These are phyloP conservation scores for Sisymbrium altissimum DNA, from an alignment of 345 rosid genomes.

Conservation along the genomic window DNA sequence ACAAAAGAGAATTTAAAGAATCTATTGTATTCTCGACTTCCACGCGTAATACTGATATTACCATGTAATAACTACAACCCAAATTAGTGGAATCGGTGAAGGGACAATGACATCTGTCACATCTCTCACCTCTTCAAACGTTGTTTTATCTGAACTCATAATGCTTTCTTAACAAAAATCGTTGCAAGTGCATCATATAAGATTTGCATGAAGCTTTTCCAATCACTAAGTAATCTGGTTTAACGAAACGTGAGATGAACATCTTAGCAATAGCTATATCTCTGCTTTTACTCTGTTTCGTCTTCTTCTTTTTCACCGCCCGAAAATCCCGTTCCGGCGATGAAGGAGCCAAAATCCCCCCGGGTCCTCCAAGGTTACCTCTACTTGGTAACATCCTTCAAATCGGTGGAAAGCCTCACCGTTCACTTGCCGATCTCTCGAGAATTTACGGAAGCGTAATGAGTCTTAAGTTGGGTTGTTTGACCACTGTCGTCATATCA, in stretches of 20 bases:
- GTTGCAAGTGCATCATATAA: not conserved
- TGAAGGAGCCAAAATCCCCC: slow-evolving; percentile 21
- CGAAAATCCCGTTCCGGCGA: not conserved
- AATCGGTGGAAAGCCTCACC: too few relatives aligned
- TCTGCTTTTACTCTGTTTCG: not conserved
- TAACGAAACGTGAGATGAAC: too few relatives aligned
- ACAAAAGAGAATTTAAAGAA: not conserved
- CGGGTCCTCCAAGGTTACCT: slow-evolving; percentile 36
- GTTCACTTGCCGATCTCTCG: slow-evolving; percentile 38
- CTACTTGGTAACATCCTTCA: slow-evolving; percentile 43
- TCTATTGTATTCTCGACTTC: not conserved
- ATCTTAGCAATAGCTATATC: too few relatives aligned
- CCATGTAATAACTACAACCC: not conserved
- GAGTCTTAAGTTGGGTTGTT: slow-evolving; percentile 39
- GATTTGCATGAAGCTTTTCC: too few relatives aligned
- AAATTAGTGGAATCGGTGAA: slow-evolving; percentile 3
- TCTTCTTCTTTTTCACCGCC: not conserved
- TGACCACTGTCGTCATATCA: slow-evolving; percentile 39
- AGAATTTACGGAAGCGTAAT: slow-evolving; percentile 38
- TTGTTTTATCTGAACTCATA: not conserved
- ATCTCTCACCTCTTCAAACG: not conserved
- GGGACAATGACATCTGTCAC: not conserved
- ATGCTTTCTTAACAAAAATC: not conserved
- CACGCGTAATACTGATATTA: not conserved
- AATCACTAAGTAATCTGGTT: too few relatives aligned